A percentile compares a stretch with the other conserved stretches of the same genome.
phyloP scores from a whole-genome alignment of 345 rosid genomes.

The Murraya koenigii region DNA sequence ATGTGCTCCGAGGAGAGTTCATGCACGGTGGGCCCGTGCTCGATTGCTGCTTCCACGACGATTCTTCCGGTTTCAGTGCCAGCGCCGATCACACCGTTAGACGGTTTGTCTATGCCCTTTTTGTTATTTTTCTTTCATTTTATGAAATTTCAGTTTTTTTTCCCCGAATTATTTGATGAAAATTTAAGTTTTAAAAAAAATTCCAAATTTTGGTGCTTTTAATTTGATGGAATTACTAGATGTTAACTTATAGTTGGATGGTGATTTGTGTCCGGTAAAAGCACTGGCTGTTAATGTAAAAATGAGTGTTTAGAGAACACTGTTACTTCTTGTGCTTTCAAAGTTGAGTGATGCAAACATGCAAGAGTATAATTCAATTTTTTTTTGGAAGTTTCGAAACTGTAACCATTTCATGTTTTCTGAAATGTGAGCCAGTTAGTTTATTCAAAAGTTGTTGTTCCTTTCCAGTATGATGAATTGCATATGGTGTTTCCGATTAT shows the following conservation, averaged over 20 bases:
- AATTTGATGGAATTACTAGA: too few relatives aligned
- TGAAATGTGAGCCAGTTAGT: too few relatives aligned
- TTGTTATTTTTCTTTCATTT: not conserved
- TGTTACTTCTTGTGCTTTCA: too few relatives aligned
- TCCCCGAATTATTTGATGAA: not conserved
- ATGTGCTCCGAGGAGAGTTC: constrained; percentile 82
- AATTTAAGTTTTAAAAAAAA: not conserved
- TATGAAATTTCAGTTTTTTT: not conserved
- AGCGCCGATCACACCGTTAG: constrained; percentile 70
- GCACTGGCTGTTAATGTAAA: too few relatives aligned
- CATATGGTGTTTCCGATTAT: not conserved
- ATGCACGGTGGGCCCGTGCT: constrained; percentile 89
- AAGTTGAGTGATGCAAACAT: too few relatives aligned
- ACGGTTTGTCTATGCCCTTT: constrained; percentile 38
- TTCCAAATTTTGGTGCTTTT: not conserved
- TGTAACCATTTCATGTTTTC: too few relatives aligned
- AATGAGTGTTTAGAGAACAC: too few relatives aligned
- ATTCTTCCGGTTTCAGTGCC: constrained; percentile 93
- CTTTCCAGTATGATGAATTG: not conserved
- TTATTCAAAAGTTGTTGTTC: not conserved
- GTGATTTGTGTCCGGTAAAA: too few relatives aligned
- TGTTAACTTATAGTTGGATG: too few relatives aligned
- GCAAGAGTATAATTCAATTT: too few relatives aligned
- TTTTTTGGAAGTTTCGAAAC: too few relatives aligned
- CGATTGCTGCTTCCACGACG: constrained; percentile 97